A percentile compares a stretch with the other conserved stretches of the same genome.
Evolutionary conservation across 805 yeast genomes (phyloP).

Genomic region (Scheffersomyces spartinae): DNA sequence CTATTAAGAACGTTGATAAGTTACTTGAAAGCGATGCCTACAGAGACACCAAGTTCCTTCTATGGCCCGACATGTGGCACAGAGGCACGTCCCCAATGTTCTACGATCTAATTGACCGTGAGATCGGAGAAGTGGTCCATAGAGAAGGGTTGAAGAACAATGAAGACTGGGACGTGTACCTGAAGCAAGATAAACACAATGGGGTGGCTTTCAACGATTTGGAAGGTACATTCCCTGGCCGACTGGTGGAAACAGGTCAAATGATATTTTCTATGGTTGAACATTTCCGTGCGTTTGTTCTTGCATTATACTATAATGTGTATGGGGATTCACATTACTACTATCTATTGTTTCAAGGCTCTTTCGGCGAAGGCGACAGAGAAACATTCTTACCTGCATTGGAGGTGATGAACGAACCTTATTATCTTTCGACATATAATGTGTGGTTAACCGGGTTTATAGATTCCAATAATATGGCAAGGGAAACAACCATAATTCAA

Average conservation of each 20-base stretch:
- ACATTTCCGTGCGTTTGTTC: conserved; percentile 17
- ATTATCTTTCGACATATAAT: conserved; percentile 12
- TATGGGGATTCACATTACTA: conserved; percentile 18
- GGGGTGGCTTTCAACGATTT: conserved; percentile 19
- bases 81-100: conserved; percentile 19
- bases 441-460: conserved; percentile 7
- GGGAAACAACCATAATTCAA: conserved; percentile 21
- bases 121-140: conserved; percentile 16
- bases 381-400: conserved; percentile 28
- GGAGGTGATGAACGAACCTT: conserved; percentile 22
- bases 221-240: conserved; percentile 17
- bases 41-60: conserved; percentile 12
- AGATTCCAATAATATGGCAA: conserved; percentile 3
- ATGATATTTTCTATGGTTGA: conserved; percentile 22
- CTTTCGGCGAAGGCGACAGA: conserved; percentile 21
- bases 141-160: conserved; percentile 19
- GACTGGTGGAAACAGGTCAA: conserved; percentile 25
- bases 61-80: conserved; percentile 29
- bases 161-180: conserved; percentile 11
- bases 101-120: conserved; percentile 20
- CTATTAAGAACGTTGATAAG: conserved; percentile 17
- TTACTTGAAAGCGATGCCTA: conserved; percentile 9
- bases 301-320: conserved; percentile 23
- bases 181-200: conserved; percentile 7
- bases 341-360: conserved; percentile 22